Base-by-base conservation (phyloP, 78 protist species). In the Dictyostelium intermedium region DNA sequence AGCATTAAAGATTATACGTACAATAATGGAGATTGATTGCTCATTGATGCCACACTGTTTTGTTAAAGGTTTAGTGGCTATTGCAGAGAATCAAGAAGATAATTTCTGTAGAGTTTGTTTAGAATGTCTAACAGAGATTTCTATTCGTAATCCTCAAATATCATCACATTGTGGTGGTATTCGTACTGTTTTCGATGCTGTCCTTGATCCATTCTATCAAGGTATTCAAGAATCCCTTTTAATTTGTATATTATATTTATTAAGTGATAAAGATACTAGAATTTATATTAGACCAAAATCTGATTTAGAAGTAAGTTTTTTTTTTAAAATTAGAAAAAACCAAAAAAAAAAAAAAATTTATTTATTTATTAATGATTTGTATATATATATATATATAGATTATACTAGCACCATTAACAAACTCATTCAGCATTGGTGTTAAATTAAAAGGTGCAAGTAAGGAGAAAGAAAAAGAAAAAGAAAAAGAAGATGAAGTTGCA, bases 201-300 rank as follows among this genome's bases (percentile, higher is more conserved):
- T 92, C 2, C 66, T 92, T 0, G 96, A 92, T 76, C 96, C 96
- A 4, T 85, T 85, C 37, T 85, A 92, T 80, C 92, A 80, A 61
- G 96, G 96, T n/a, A 83, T 83, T 27, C 96, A 92, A 76, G 96
- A 92, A 27, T 92, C 96, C 0, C 78, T 92, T 30, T 56, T 92
- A 18, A 84, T 85, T 16, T 76, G 87, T 79, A 81, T 92, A 25
- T 74, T 82, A 5, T 92, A 92, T 66, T 77, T 92, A 27, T 27
- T 92, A 39, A 76, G 76, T 37, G 96, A 87, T 77, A 83, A 87
- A 50, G 81, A 79, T 41, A 78, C 84, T 13, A 20, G 93, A 25
- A 35, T 77, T 9, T 87, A 45, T 61, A 83, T 87, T 76, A 60
- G 93, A 78, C 84, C 92, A 37, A 87, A 77, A 63, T 13, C 79